Evolutionary conservation across 768 basidiomycete species (phyloP), one percentile per base, ranked within the genome.

Genomic region (Tubosaeta sp.): DNA sequence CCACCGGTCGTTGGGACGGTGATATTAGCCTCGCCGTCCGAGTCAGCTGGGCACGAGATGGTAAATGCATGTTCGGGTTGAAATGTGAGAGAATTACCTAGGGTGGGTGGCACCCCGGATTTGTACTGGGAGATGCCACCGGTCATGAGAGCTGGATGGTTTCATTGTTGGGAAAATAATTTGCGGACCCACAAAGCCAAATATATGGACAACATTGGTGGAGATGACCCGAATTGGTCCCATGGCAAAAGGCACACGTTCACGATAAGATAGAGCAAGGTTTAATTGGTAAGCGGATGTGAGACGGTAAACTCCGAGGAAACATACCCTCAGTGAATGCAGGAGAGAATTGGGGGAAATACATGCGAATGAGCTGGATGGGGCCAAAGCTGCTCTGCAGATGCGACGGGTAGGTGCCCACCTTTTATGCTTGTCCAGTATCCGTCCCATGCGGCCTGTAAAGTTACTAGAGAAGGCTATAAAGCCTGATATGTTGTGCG

Each of bases 131-230:
- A 25, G 14, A 59, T 52, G 42, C 59, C 63, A 50, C 63, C 53
- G 34, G 54, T n/a, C 64, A 68, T 68, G 53, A 44, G 27, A 18
- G 39, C 63, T 61, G 53, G 38, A 56, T 50, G 44, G 58, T 57
- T 56, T 56, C 53, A 68, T 63, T 48, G 62, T 66, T 48, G 46
- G 38, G 39, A 63, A 66, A 69, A 62, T 59, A 60, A 46, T 30
- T 48, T 9, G 49, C 55, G 67, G 67, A 69, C 67, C 67, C 67
- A 69, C 67, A 69, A 35, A 40, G 39, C 67, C 67, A 69, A 69
- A 69, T 57, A 69, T 19, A 42, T 39, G 51, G 40, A 61, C 64
- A 69, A 64, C 59, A 61, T 53, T 44, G 34, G 29, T 48, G 12
- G 38, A 40, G 34, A 31, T 55, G 46, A 31, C 34, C 50, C 49